Evolutionary conservation across 2,329 filamentous ascomycete genomes (phyloP).

Genomic region (Verticillium klebahnii): DNA sequence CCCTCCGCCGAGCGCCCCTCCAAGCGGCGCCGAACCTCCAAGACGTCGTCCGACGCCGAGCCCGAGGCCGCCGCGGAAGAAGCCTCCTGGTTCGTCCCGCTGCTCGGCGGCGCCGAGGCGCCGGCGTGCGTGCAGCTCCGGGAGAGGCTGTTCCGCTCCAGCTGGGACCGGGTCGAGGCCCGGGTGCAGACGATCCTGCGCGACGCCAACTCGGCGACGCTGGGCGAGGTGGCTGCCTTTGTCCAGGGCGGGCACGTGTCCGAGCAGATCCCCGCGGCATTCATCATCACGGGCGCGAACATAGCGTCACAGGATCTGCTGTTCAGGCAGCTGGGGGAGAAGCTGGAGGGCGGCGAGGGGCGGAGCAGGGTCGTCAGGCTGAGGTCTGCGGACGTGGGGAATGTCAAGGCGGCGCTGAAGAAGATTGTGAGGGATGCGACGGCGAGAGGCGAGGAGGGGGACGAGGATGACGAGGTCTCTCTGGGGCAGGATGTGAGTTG

Average conservation of each 20-base stretch:
- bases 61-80: slow-evolving; percentile 8
- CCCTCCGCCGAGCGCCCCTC: slow-evolving; percentile 32
- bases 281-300: slow-evolving; percentile 74
- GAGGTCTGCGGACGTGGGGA: slow-evolving; percentile 66
- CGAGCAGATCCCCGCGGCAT: slow-evolving; percentile 45
- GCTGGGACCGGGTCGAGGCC: slow-evolving; percentile 61
- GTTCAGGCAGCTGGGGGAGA: slow-evolving; percentile 64
- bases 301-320: slow-evolving; percentile 70
- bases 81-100: slow-evolving; percentile 37
- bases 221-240: slow-evolving; percentile 55
- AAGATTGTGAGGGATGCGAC: slow-evolving; percentile 67
- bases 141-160: slow-evolving; percentile 52
- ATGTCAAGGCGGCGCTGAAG: slow-evolving; percentile 69
- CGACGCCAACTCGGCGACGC: slow-evolving; percentile 56
- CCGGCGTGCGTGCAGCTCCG: slow-evolving; percentile 46
- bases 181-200: slow-evolving; percentile 58
- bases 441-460: slow-evolving; percentile 39
- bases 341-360: slow-evolving; percentile 40
- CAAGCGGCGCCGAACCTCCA: slow-evolving; percentile 54
- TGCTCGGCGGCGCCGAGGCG: slow-evolving; percentile 52
- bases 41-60: slow-evolving; percentile 20
- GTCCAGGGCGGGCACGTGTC: slow-evolving; percentile 30
- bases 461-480: slow-evolving; percentile 47
- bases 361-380: slow-evolving; percentile 59
- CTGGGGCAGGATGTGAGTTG: slow-evolving; percentile 42